Base-by-base conservation (phyloP, 176 grass and related monocot species). In the Musa beccarii region DNA sequence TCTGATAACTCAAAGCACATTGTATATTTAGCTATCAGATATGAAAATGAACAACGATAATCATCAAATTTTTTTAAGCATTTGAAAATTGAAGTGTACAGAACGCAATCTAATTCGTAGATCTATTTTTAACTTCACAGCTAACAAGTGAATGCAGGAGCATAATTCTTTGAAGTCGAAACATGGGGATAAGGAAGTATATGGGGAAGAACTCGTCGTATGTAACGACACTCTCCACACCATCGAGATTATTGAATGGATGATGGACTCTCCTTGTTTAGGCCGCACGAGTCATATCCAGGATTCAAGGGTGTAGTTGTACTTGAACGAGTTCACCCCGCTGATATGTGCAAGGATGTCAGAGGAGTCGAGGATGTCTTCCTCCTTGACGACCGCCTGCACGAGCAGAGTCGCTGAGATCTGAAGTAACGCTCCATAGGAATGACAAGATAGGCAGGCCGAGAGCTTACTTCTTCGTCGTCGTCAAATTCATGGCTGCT, bases 291-390 rank as follows among this genome's bases (percentile, higher is more conserved):
- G 59, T 85, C 76, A 89, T 79, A 89, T 89, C 90, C 87, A 93
- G 52, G 90, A 87, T 72, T 93, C 90, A 17, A 93, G 73, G 9
- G 29, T 65, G 85, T 76, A 87, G 72, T 83, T 89, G 72, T 87
- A 86, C 69, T 82, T 82, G 59, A 86, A 87, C 12, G 81, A 76
- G 72, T 88, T 89, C 59, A 89, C 75, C 8, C 73, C 82, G 75
- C 77, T 89, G 26, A 93, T 81, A 64, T 90, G 90, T 63, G 83
- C 85, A 61, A 90, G 66, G 69, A 90, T 86, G 71, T 87, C 77
- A 10, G 86, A 85, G 5, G 82, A 85, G 34, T 84, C 90, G 52
- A 93, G 71, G 29, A 85, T 79, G 61, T 91, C 88, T 86, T 87
- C 90, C 63, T 76, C 76, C 85, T 81, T 90, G 69, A 94, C 87